Conservation (phyloP, 257 asterid genomes). For the Lavandula angustifolia region DNA sequence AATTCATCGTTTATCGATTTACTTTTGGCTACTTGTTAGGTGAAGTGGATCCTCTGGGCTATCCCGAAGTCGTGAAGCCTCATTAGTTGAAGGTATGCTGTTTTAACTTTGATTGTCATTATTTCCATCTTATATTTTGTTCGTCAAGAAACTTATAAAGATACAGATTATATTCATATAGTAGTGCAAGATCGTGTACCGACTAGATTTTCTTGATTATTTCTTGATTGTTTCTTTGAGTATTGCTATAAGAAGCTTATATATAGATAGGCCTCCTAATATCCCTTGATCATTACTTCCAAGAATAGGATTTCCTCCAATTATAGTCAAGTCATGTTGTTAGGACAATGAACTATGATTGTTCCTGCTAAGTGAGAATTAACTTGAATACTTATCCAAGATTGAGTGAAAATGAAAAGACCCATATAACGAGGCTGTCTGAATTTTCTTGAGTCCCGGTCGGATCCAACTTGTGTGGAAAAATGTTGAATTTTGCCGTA, state of each 20-base stretch:
- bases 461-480: neutral
- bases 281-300: neutral
- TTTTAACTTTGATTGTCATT: conserved; percentile 1
- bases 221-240: neutral
- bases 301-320: neutral
- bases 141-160: neutral
- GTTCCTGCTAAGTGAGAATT: neutral
- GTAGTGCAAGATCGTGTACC: neutral
- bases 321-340: neutral
- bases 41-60: conserved; percentile 2
- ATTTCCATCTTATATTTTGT: neutral
- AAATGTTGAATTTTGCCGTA: neutral
- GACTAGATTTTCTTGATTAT: neutral
- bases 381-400: neutral
- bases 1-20: neutral
- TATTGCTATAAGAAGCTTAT: neutral
- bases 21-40: conserved; percentile 14
- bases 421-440: neutral
- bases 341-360: neutral
- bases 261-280: too few species aligned
- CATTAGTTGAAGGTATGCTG: conserved; percentile 24
- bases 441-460: neutral
- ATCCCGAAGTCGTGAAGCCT: neutral
- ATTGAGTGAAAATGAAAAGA: neutral
- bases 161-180: neutral